These are phyloP conservation scores for Trametes sp. DNA, from an alignment of 1,284 basidiomycete species.

Conservation along the genomic window DNA sequence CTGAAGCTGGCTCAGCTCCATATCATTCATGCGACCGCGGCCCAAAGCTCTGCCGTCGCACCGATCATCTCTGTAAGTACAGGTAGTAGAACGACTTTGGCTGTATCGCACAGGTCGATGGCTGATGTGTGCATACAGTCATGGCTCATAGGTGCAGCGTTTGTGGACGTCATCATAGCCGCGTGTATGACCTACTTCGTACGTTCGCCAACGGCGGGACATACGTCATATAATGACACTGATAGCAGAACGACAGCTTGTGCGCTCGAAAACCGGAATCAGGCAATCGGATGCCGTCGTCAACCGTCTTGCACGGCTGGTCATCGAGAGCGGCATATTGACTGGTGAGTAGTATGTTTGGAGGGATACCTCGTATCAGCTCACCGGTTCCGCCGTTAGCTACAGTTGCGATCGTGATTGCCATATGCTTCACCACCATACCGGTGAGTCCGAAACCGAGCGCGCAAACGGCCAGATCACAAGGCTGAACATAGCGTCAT, in stretches of 20 bases:
- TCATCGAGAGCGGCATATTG: conserved; percentile 30
- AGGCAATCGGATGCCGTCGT: conserved; percentile 23
- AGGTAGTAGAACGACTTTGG: too few relatives aligned
- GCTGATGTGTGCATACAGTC: conserved; percentile 13
- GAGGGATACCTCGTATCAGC: neutral
- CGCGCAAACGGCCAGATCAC: too few relatives aligned
- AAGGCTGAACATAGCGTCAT: neutral
- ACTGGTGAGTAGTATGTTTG: conserved; percentile 22
- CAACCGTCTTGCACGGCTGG: conserved; percentile 24
- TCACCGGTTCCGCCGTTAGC: neutral
- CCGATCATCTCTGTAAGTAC: conserved; percentile 13
- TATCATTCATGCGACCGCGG: neutral
- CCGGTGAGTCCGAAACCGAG: conserved; percentile 1
- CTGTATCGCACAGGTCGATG: too few relatives aligned
- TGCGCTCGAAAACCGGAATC: conserved; percentile 22
- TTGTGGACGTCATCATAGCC: conserved; percentile 32
- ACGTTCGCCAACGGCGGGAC: neutral
- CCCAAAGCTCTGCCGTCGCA: neutral
- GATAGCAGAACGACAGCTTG: neutral
- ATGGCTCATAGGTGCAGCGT: conserved; percentile 27
- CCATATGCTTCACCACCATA: conserved; percentile 6
- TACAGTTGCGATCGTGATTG: conserved; percentile 10
- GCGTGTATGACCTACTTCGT: conserved; percentile 30
- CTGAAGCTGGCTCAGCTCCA: neutral
- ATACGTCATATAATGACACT: neutral